A percentile compares a stretch with the other conserved stretches of the same genome.
Evolutionary conservation across 2,329 filamentous ascomycete genomes (phyloP).

Genomic region (Colletotrichum salicis): DNA sequence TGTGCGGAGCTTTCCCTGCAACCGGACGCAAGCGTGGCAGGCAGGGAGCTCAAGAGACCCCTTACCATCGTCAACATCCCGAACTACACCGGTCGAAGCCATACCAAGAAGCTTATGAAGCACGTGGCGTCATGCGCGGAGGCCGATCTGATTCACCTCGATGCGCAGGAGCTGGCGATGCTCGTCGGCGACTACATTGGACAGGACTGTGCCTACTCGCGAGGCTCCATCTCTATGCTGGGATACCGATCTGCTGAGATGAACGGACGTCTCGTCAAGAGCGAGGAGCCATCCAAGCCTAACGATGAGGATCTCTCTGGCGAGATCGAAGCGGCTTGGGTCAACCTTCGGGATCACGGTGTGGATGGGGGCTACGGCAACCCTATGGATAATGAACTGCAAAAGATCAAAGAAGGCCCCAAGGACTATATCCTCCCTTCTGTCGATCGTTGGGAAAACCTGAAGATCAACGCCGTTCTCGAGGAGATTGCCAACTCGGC

Average conservation of each 20-base stretch:
- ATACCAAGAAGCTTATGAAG: constrained; percentile 60
- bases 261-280: constrained; percentile 63
- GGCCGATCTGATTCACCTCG: constrained; percentile 75
- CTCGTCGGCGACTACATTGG: constrained; percentile 77
- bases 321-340: constrained; percentile 41
- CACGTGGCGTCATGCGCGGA: constrained; percentile 69
- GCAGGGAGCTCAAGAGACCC: constrained; percentile 43
- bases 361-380: constrained; percentile 40
- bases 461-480: constrained; percentile 68
- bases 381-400: constrained; percentile 56
- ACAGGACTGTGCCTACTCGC: constrained; percentile 62
- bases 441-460: constrained; percentile 68
- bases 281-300: constrained; percentile 53
- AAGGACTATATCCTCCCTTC: constrained; percentile 43
- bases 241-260: constrained; percentile 67
- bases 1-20: constrained; percentile 44
- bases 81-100: constrained; percentile 44
- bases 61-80: constrained; percentile 49
- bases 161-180: constrained; percentile 76
- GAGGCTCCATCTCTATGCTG: constrained; percentile 63
- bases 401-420: constrained; percentile 51
- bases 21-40: constrained; percentile 35
- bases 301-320: constrained; percentile 45
- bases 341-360: constrained; percentile 37
- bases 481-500: constrained; percentile 57